These are phyloP conservation scores for Aspergillus sp. DNA, from an alignment of 2,329 filamentous ascomycete species.

Conservation along the genomic window DNA sequence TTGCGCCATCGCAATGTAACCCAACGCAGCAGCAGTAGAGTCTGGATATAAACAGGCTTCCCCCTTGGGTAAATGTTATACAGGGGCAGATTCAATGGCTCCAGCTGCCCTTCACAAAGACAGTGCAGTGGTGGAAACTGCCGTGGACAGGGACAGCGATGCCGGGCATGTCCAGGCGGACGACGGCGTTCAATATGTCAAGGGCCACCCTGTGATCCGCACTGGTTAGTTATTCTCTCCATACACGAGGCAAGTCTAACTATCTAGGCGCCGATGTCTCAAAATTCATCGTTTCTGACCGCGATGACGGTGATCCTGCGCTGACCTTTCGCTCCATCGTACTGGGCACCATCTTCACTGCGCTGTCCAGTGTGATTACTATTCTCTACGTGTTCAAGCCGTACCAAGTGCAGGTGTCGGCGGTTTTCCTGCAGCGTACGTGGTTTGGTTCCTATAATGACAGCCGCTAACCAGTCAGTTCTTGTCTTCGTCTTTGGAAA, in stretches of 20 bases:
- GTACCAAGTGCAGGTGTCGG: constrained; percentile 1
- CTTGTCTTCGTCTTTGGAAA: constrained; percentile 58
- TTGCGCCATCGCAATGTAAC: background rate
- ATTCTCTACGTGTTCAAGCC: constrained; percentile 8
- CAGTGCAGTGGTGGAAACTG: background rate
- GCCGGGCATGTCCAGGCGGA: background rate
- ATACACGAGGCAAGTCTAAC: background rate
- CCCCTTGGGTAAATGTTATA: too few species aligned
- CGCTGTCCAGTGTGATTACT: constrained; percentile 4
- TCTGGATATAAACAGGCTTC: too few species aligned
- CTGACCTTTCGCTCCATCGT: constrained; percentile 57
- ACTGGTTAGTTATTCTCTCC: background rate
- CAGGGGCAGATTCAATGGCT: background rate
- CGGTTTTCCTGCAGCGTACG: constrained; percentile 1
- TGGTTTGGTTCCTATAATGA: constrained; percentile 43
- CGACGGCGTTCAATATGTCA: background rate
- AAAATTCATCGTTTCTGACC: constrained; percentile 13
- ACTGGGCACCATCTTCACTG: constrained; percentile 41
- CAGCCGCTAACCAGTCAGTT: constrained; percentile 48
- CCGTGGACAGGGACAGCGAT: background rate
- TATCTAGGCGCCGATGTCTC: background rate
- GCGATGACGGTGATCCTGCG: constrained; percentile 54
- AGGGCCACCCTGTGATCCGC: background rate
- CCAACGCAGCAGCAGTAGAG: too few species aligned
- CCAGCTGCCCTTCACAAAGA: background rate